Percentiles rank a stretch among this genome's conserved stretches.
Conservation (phyloP, 805 yeast genomes). For the Clavispora vitiphila region DNA sequence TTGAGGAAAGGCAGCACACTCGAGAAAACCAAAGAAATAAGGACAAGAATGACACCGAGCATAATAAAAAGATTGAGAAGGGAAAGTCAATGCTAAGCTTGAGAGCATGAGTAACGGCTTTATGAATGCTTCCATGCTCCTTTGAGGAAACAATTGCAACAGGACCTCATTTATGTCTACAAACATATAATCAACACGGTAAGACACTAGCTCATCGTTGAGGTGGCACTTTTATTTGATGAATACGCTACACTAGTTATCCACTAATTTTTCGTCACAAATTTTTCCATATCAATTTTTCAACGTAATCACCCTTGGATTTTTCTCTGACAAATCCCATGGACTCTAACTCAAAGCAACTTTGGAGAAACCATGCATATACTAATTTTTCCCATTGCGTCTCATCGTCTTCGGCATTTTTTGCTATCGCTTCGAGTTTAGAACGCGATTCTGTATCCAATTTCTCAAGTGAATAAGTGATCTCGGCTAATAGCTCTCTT, state of each 20-base stretch:
- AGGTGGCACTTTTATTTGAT: not conserved
- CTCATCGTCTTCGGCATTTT: conserved; percentile 12
- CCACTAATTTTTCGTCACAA: conserved; percentile 25
- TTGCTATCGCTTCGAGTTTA: not conserved
- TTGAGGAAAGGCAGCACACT: too few species aligned
- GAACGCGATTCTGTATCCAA: not conserved
- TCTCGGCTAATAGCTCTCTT: conserved; percentile 17
- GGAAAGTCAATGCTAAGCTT: too few species aligned
- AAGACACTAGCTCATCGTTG: too few species aligned
- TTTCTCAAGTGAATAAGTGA: not conserved
- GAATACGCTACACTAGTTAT: not conserved
- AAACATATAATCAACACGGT: too few species aligned
- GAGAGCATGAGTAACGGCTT: too few species aligned
- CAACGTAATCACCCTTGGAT: conserved; percentile 59
- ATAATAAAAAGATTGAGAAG: too few species aligned
- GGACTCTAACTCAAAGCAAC: conserved; percentile 62
- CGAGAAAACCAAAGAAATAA: too few species aligned
- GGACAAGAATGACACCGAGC: too few species aligned
- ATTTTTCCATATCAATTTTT: conserved; percentile 69
- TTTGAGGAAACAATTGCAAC: too few species aligned
- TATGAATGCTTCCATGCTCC: too few species aligned
- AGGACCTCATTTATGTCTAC: too few species aligned
- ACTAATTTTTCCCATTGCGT: conserved; percentile 58
- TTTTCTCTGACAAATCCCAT: conserved; percentile 67
- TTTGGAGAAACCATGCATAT: conserved; percentile 71